phyloP scores from a whole-genome alignment of 2,329 filamentous ascomycete genomes.

The Aspergillus sp. region DNA sequence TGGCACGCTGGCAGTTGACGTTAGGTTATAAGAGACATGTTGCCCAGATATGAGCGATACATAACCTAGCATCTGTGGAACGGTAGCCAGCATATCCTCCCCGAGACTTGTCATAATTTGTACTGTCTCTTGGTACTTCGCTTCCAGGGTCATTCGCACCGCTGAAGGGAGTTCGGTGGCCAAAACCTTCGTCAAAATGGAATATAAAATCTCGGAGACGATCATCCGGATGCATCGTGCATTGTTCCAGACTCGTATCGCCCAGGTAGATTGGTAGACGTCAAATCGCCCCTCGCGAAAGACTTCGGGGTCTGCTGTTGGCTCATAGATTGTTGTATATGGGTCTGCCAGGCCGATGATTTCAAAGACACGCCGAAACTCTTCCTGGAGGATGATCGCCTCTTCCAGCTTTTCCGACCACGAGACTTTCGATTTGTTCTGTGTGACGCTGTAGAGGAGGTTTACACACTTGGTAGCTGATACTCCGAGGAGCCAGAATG shows the following conservation, averaged over 20 bases:
- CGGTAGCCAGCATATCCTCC: conserved; percentile 24
- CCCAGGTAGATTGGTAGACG: conserved; percentile 18
- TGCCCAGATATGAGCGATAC: conserved; percentile 10
- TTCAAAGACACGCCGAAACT: conserved; percentile 4
- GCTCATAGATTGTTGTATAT: conserved; percentile 1
- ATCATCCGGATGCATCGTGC: conserved; percentile 21
- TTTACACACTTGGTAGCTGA: conserved; percentile 18
- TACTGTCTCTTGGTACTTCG: conserved; percentile 12
- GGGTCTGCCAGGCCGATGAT: conserved; percentile 17
- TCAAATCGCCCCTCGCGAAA: conserved; percentile 20
- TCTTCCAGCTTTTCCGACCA: conserved; percentile 18
- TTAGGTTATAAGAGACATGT: background rate
- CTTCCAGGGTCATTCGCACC: background rate
- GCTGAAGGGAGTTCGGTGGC: background rate
- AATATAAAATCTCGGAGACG: conserved; percentile 19
- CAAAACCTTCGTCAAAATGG: conserved; percentile 19
- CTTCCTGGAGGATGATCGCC: conserved; percentile 12
- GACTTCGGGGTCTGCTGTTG: background rate
- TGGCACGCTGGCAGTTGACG: conserved; percentile 11
- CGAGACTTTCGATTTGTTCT: background rate
- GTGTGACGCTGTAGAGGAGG: conserved; percentile 11
- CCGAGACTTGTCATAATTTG: conserved; percentile 14
- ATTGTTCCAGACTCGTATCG: conserved; percentile 29
- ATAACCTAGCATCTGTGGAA: conserved; percentile 24
- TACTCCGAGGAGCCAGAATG: conserved; percentile 22